Base-by-base conservation (phyloP, 495 filamentous ascomycete species). In the Aspergillus indologenus region DNA sequence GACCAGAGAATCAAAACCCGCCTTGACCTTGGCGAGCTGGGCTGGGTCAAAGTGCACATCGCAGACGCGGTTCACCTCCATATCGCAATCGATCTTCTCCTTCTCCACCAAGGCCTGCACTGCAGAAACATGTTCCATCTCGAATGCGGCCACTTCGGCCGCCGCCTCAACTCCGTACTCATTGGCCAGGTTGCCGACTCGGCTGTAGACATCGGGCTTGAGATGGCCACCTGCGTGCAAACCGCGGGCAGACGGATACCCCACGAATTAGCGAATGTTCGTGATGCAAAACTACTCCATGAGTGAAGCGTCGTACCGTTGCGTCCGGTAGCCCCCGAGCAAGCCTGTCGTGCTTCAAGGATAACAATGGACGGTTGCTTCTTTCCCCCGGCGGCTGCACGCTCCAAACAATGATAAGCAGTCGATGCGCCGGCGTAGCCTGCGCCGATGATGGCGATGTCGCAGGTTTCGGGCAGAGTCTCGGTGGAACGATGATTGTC, bases 281-380 rank as follows among this genome's bases (percentile, higher is more conserved):
- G 17, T 9, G 18, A 18, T 46, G 45, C 20, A n/a, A n/a, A n/a
- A n/a, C n/a, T n/a, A n/a, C n/a, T n/a, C n/a, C n/a, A n/a, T n/a
- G n/a, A n/a, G n/a, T n/a, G n/a, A n/a, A n/a, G n/a, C 11, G n/a
- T 43, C 50, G 45, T 55, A 54, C 74, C 74, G 60, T 77, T 77
- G 4, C 90, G 73, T 3, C 89, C 90, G 4, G 91, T 93, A 18
- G 90, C 91, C 4, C 91, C 90, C 71, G 82, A 91, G 67, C 89
- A 92, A 17, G 86, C 89, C 76, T 93, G 86, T 50, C 90, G 78
- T 15, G 90, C 90, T 71, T 96, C 91, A 4, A 96, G 71, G 76
- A 94, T 87, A 2, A 91, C 79, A 8, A 92, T 76, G 0, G 66
- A 71, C 18, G 66, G 26, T 3, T 3, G 66, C 0, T 58, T 47